Evolutionary conservation across 352 stramenopile genomes (phyloP).

Genomic region (Globisporangium nagaii): DNA sequence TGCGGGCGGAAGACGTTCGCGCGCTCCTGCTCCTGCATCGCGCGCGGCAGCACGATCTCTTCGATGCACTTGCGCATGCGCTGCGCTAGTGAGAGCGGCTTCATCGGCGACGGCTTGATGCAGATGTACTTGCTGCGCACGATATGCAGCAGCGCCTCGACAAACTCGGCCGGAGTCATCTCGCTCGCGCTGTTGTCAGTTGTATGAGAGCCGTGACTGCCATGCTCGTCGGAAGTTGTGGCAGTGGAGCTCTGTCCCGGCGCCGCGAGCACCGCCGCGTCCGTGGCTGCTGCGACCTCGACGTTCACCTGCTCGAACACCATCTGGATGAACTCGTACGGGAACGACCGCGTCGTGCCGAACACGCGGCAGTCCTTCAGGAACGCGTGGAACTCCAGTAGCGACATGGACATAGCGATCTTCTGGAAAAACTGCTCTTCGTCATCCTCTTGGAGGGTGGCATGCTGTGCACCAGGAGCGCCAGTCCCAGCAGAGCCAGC

Average conservation of each 20-base stretch:
- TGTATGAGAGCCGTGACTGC: no score
- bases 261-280: conserved; percentile 12
- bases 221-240: background rate
- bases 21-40: conserved; percentile 47
- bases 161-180: conserved; percentile 64
- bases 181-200: conserved; percentile 24
- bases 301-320: conserved; percentile 52
- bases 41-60: conserved; percentile 44
- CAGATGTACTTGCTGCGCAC: conserved; percentile 31
- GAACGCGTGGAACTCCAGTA: conserved; percentile 58
- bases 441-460: conserved; percentile 8
- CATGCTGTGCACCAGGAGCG: no score
- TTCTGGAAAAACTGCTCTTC: conserved; percentile 64
- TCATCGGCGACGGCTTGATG: conserved; percentile 3
- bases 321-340: conserved; percentile 48
- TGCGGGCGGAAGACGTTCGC: conserved; percentile 45
- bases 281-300: conserved; percentile 25
- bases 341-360: conserved; percentile 38
- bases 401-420: conserved; percentile 57
- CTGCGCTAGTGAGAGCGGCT: conserved; percentile 18
- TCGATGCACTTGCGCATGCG: conserved; percentile 43
- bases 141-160: conserved; percentile 59
- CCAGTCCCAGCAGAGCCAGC: no score
- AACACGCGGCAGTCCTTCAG: conserved; percentile 70
- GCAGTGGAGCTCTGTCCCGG: background rate